Percentiles rank a stretch among this genome's conserved stretches.
Evolutionary conservation across 805 yeast genomes (phyloP).

Genomic region (Candida ovalis): DNA sequence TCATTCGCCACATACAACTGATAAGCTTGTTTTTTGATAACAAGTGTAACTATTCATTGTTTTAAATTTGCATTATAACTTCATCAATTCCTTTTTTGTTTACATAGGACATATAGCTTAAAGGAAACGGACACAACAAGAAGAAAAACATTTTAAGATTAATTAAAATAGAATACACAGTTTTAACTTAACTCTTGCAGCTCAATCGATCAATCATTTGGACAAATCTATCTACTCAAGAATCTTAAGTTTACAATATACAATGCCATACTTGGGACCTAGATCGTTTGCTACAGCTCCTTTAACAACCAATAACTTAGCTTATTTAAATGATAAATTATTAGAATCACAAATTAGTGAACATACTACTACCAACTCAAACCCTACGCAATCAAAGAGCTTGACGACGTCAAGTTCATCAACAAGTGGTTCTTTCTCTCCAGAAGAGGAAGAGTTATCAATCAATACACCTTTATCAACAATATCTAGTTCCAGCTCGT

Average conservation of each 20-base stretch:
- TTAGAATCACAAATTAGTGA: conserved; percentile 8
- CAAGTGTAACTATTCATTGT: too few species aligned
- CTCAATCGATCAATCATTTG: too few species aligned
- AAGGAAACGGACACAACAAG: too few species aligned
- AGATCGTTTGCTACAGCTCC: conserved; percentile 34
- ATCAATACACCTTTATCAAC: conserved; percentile 28
- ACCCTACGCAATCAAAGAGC: neutral
- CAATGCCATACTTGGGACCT: conserved; percentile 35
- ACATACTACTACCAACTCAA: too few species aligned
- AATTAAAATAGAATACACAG: too few species aligned
- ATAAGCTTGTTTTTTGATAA: neutral
- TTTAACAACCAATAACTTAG: conserved; percentile 29
- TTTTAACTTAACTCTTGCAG: too few species aligned
- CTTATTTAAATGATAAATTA: conserved; percentile 26
- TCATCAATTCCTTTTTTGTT: neutral
- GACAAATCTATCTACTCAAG: too few species aligned
- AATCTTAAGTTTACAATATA: neutral
- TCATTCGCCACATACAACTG: neutral
- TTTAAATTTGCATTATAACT: too few species aligned
- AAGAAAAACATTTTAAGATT: too few species aligned
- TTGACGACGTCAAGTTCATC: conserved; percentile 3
- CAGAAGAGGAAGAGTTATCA: conserved; percentile 21
- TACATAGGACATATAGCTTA: too few species aligned
- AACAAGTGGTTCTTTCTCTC: conserved; percentile 18
- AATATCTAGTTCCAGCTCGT: conserved; percentile 18